Conservation (phyloP, 495 filamentous ascomycete genomes). For the Xylaria castorea region DNA sequence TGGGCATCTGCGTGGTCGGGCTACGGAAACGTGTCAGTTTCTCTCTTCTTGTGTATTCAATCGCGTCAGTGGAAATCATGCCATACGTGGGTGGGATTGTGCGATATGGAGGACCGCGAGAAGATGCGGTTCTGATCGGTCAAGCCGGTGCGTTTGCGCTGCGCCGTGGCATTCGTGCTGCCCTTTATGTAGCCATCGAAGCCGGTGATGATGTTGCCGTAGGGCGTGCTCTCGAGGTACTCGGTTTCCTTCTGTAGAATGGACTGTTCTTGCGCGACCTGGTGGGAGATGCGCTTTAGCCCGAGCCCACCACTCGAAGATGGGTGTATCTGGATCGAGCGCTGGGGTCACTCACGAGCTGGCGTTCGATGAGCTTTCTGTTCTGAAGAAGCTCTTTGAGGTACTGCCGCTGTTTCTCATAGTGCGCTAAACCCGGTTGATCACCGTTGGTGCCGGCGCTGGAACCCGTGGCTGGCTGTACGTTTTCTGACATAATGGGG, state of each 20-base stretch:
- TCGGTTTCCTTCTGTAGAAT: constrained; percentile 84
- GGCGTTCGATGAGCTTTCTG: constrained; percentile 52
- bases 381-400: constrained; percentile 57
- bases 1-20: constrained; percentile 49
- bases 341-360: constrained; percentile 44
- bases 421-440: constrained; percentile 53
- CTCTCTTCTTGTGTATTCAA: too few species aligned
- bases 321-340: background rate
- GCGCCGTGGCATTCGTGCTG: constrained; percentile 52
- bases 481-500: constrained; percentile 61
- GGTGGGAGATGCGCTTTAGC: constrained; percentile 11
- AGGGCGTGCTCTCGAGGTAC: constrained; percentile 89
- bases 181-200: constrained; percentile 99
- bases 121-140: constrained; percentile 63
- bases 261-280: constrained; percentile 68
- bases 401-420: constrained; percentile 57
- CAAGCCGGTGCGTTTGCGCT: constrained; percentile 57
- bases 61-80: constrained; percentile 17
- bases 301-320: background rate
- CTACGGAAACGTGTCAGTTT: constrained; percentile 39
- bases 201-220: constrained; percentile 94
- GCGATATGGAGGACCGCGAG: constrained; percentile 65
- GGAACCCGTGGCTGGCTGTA: constrained; percentile 46
- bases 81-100: constrained; percentile 54
- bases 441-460: constrained; percentile 41